Conservation (phyloP, 306 rosid species). For the Quercus aquifolioides region DNA sequence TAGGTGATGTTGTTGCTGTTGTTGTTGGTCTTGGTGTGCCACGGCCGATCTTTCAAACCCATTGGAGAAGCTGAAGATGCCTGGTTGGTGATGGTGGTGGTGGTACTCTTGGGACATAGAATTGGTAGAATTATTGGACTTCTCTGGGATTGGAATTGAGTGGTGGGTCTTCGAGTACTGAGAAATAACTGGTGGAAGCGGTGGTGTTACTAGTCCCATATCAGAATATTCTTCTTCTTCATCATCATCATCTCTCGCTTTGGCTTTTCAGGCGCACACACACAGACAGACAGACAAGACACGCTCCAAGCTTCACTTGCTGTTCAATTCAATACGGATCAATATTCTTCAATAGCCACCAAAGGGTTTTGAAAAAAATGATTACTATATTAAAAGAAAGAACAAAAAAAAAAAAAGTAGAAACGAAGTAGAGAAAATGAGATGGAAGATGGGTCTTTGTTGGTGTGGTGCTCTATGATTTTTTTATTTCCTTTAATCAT, state of each 20-base stretch:
- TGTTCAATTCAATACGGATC: conserved; percentile 25
- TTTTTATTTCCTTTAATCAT: conserved; percentile 35
- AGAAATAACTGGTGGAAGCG: conserved; percentile 29
- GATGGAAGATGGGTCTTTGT: conserved; percentile 15
- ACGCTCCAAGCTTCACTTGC: not conserved
- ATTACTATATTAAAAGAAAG: not conserved
- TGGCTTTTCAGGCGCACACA: not conserved
- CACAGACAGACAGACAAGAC: not conserved
- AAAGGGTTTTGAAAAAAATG: not conserved
- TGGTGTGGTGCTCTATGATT: conserved; percentile 23
- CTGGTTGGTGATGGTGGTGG: conserved; percentile 20
- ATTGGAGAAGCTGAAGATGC: conserved; percentile 72
- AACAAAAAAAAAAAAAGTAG: not conserved
- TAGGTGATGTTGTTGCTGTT: conserved; percentile 24
- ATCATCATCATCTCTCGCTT: conserved; percentile 27
- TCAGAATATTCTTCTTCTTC: conserved; percentile 32
- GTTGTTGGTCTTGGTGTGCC: conserved; percentile 37
- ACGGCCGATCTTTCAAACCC: conserved; percentile 71
- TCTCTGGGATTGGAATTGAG: conserved; percentile 24
- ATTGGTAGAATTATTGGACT: conserved; percentile 24
- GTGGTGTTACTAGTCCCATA: conserved; percentile 57
- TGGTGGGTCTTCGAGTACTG: conserved; percentile 17
- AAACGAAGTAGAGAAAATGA: conserved; percentile 11
- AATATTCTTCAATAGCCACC: conserved; percentile 1
- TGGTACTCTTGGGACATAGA: conserved; percentile 97